phyloP scores from a whole-genome alignment of 208 protist species.

The Wallacemonas sp. region DNA sequence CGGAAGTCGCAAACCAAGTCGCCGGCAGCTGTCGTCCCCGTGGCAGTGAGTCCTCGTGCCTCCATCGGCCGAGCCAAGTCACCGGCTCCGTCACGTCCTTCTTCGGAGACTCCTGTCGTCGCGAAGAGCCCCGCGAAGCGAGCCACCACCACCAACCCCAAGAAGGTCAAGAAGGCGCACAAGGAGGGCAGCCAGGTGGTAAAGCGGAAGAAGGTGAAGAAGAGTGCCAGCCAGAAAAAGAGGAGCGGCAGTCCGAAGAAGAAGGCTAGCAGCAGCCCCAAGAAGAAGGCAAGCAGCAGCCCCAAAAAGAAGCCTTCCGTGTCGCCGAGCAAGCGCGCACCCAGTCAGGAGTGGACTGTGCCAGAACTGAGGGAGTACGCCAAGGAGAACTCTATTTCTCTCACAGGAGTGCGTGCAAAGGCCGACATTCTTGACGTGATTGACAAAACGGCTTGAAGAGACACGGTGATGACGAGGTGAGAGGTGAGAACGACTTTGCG shows the following conservation, averaged over 20 bases:
- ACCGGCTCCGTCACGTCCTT: slow-evolving; percentile 1
- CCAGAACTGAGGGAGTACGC: slow-evolving; percentile 62
- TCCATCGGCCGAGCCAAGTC: slow-evolving; percentile 11
- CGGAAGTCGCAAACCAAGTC: not conserved
- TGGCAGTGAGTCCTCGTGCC: not conserved
- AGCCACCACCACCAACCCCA: not conserved
- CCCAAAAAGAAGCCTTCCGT: slow-evolving; percentile 13
- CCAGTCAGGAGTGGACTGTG: slow-evolving; percentile 66
- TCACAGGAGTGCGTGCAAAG: slow-evolving; percentile 47
- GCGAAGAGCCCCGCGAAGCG: slow-evolving; percentile 1
- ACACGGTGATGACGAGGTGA: not conserved
- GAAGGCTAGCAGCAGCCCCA: not conserved
- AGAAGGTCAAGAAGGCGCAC: slow-evolving; percentile 4
- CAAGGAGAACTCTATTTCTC: slow-evolving; percentile 46
- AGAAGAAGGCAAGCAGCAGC: not conserved
- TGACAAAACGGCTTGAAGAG: slow-evolving; percentile 12
- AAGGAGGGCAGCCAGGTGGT: slow-evolving; percentile 5
- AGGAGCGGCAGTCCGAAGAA: slow-evolving; percentile 1
- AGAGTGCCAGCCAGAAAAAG: slow-evolving; percentile 3
- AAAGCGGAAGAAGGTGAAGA: slow-evolving; percentile 5
- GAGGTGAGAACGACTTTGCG: not conserved
- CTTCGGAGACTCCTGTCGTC: slow-evolving; percentile 4
- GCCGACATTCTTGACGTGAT: slow-evolving; percentile 66
- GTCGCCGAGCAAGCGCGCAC: slow-evolving; percentile 20
- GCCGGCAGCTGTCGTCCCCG: not conserved